Conservation (phyloP, 371 early-diverging fungal genomes). For the Circinella minor region DNA sequence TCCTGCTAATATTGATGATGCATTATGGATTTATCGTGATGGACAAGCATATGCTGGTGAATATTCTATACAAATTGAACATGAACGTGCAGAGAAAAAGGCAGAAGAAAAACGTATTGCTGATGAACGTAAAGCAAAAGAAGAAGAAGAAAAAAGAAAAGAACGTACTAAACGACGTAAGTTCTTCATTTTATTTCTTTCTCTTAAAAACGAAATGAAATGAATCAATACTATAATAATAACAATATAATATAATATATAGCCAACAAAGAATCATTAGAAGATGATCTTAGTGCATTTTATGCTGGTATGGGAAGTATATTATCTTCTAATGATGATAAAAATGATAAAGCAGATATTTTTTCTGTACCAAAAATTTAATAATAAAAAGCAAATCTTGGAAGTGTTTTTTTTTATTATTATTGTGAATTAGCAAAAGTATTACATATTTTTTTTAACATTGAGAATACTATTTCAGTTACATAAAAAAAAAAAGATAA, state of each 20-base stretch:
- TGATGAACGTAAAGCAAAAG: conserved; percentile 33
- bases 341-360: conserved; percentile 30
- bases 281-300: conserved; percentile 52
- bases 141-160: conserved; percentile 19
- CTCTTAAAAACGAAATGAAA: too few relatives aligned
- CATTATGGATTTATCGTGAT: conserved; percentile 59
- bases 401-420: background rate
- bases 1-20: conserved; percentile 36
- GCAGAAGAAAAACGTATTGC: conserved; percentile 25
- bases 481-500: too few relatives aligned
- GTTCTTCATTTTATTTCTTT: background rate
- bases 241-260: background rate
- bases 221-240: too few relatives aligned
- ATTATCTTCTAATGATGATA: conserved; percentile 27
- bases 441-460: too few relatives aligned
- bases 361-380: conserved; percentile 45
- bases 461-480: too few relatives aligned
- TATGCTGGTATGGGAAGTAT: conserved; percentile 51
- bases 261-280: conserved; percentile 31
- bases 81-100: conserved; percentile 28
- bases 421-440: background rate
- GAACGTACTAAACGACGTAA: conserved; percentile 11
- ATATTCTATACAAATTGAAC: conserved; percentile 31
- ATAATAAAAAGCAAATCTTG: background rate
- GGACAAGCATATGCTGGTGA: conserved; percentile 51